Base-by-base conservation (phyloP, 2,329 filamentous ascomycete species). In the Talaromyces sp. region DNA sequence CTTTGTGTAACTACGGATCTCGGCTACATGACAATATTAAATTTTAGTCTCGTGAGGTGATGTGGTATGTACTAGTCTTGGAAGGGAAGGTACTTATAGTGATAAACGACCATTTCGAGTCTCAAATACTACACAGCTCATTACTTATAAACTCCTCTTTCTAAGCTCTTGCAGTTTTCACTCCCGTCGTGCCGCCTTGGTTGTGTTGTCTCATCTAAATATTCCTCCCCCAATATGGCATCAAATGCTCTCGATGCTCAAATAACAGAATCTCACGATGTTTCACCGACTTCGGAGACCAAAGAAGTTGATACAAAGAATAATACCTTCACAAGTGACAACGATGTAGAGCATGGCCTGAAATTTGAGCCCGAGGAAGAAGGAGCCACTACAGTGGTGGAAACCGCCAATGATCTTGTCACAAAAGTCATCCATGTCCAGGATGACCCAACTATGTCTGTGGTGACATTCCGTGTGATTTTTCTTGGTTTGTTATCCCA, bases 391-490 rank as follows among this genome's bases (percentile, higher is more conserved):
- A 11, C 11, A 8, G 49, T 31, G n/a, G 50, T 63, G 22, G 50
- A 45, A 45, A 65, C 57, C 1, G 63, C 74, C 6, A 66, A 73
- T 22, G 74, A 76, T 60, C 62, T 78, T 10, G 68, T 76, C 39
- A 76, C 74, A 11, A 70, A 73, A 43, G 69, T 74, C 22, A 65
- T 79, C 47, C 71, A 76, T 62, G 71, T 78, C 39, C 73, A 79
- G 22, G 78, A 80, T 66, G 76, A 80, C 59, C 73, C 74, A 4
- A 69, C 71, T 7, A 66, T 78, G 41, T 73, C 68, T 47, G 71
- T 76, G 14, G 76, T 74, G 70, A 81, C 79, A 3, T 80, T 80
- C 45, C 72, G 79, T 22, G 73, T 73, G 49, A 72, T 76, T 57
- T 78, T 80, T 57, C 68, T 81, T 11, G 79, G 77, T 75, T 63